phyloP scores from a whole-genome alignment of 169 alveolate genomes.

The Plasmodium gallinaceum region DNA sequence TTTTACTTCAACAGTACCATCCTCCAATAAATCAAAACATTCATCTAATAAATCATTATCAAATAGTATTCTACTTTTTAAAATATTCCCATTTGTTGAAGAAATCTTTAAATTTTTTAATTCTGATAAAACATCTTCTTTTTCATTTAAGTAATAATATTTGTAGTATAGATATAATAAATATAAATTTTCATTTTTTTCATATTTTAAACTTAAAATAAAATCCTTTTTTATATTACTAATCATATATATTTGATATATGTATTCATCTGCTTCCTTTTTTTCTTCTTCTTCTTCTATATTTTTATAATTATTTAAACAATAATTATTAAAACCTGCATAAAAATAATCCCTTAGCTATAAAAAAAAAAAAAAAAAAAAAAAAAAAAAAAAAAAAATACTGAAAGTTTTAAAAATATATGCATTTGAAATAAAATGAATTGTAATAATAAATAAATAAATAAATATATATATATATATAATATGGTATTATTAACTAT shows the following conservation, averaged over 20 bases:
- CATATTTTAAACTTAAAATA: slow-evolving; percentile 35
- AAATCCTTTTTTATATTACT: slow-evolving; percentile 32
- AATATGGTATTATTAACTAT: no score
- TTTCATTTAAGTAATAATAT: slow-evolving; percentile 42
- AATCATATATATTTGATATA: slow-evolving; percentile 69
- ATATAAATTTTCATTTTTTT: slow-evolving; percentile 38
- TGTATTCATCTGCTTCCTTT: slow-evolving; percentile 54
- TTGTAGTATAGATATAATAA: slow-evolving; percentile 41
- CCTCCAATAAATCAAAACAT: slow-evolving; percentile 50
- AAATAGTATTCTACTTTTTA: slow-evolving; percentile 58
- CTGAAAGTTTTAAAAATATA: background rate
- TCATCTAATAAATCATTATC: slow-evolving; percentile 64
- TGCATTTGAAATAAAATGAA: background rate
- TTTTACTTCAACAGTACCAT: slow-evolving; percentile 45
- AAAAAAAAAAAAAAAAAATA: background rate
- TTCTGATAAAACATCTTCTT: slow-evolving; percentile 48
- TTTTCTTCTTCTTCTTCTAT: slow-evolving; percentile 23
- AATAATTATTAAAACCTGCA: slow-evolving; percentile 58
- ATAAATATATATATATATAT: background rate
- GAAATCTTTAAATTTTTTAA: slow-evolving; percentile 20
- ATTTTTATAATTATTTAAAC: slow-evolving; percentile 36
- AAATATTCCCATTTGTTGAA: slow-evolving; percentile 35
- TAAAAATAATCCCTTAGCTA: slow-evolving; percentile 70
- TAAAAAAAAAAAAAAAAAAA: background rate
- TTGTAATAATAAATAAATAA: background rate